phyloP scores from a whole-genome alignment of 2,329 filamentous ascomycete genomes.

The Phoma herbarum region DNA sequence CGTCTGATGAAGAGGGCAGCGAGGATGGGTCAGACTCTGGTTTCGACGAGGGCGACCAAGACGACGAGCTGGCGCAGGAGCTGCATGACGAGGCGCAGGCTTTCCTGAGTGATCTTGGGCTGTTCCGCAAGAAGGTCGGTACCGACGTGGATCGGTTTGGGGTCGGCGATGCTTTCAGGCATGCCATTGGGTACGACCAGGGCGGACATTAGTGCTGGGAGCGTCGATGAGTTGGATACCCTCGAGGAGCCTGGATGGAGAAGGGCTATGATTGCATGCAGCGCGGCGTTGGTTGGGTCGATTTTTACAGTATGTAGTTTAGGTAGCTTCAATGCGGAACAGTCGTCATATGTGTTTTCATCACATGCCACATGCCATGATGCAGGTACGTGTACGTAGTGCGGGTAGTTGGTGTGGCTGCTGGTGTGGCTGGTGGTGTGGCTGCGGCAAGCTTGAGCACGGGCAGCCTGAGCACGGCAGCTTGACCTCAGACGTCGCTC shows the following conservation, averaged over 20 bases:
- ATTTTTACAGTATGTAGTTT: constrained; percentile 15
- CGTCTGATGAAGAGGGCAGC: constrained; percentile 48
- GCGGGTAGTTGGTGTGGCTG: no score
- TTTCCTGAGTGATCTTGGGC: constrained; percentile 78
- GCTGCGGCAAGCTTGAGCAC: constrained; percentile 20
- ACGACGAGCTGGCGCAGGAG: constrained; percentile 64
- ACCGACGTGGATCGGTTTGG: constrained; percentile 78
- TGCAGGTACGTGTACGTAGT: neutral
- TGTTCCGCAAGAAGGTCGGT: constrained; percentile 86
- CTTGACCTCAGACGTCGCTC: constrained; percentile 17
- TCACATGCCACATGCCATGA: neutral
- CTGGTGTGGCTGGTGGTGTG: constrained; percentile 8
- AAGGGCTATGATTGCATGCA: constrained; percentile 41
- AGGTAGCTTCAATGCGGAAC: constrained; percentile 18
- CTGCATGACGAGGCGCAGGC: constrained; percentile 87
- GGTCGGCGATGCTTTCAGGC: constrained; percentile 31
- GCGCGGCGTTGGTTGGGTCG: constrained; percentile 38
- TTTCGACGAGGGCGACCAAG: constrained; percentile 66
- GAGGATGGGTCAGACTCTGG: constrained; percentile 57
- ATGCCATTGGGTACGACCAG: constrained; percentile 20
- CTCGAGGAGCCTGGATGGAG: neutral
- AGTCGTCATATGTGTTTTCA: no score
- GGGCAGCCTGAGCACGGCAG: constrained; percentile 21
- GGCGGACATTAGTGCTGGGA: constrained; percentile 6
- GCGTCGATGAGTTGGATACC: constrained; percentile 3